phyloP scores from a whole-genome alignment of 2,329 filamentous ascomycete genomes.

The Madurella fahalii region DNA sequence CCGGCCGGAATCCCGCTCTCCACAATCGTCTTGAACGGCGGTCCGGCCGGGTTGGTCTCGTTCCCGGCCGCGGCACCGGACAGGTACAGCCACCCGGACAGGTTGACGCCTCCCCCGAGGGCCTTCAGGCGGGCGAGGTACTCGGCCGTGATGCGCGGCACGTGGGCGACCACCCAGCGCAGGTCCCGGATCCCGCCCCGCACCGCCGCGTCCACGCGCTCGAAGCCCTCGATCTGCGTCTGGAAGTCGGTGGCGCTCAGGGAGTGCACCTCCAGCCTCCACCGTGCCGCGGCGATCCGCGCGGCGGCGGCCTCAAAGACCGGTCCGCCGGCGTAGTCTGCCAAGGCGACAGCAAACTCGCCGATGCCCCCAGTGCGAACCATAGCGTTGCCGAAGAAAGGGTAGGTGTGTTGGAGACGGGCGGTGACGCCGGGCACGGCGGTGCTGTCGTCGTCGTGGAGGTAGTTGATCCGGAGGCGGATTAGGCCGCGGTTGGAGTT shows the following conservation, averaged over 20 bases:
- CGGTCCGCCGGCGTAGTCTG: slow-evolving; percentile 26
- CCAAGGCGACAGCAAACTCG: slow-evolving; percentile 26
- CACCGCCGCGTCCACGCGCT: slow-evolving; percentile 19
- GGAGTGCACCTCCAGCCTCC: slow-evolving; percentile 31
- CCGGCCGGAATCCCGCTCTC: slow-evolving; percentile 29
- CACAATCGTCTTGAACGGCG: slow-evolving; percentile 29
- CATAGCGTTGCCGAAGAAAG: slow-evolving; percentile 29
- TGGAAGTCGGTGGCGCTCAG: slow-evolving; percentile 24
- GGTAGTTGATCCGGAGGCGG: slow-evolving; percentile 29
- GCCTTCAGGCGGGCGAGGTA: slow-evolving; percentile 26
- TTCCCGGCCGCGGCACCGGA: slow-evolving; percentile 19
- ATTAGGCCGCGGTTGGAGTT: slow-evolving; percentile 17
- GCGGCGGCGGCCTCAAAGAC: slow-evolving; percentile 26
- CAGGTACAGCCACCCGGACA: slow-evolving; percentile 29
- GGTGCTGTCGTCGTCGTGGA: slow-evolving; percentile 25
- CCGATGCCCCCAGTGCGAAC: slow-evolving; percentile 29
- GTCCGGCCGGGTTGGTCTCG: slow-evolving; percentile 23
- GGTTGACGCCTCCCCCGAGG: slow-evolving; percentile 29
- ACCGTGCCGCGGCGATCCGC: slow-evolving; percentile 25
- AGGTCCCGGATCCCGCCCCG: slow-evolving; percentile 18
- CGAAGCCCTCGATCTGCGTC: slow-evolving; percentile 27
- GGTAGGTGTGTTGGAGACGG: slow-evolving; percentile 27
- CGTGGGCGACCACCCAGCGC: slow-evolving; percentile 30
- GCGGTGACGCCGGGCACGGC: slow-evolving; percentile 21
- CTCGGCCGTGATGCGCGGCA: slow-evolving; percentile 27